Evolutionary conservation across 768 basidiomycete species (phyloP).

Genomic region (Podaxis sp.): DNA sequence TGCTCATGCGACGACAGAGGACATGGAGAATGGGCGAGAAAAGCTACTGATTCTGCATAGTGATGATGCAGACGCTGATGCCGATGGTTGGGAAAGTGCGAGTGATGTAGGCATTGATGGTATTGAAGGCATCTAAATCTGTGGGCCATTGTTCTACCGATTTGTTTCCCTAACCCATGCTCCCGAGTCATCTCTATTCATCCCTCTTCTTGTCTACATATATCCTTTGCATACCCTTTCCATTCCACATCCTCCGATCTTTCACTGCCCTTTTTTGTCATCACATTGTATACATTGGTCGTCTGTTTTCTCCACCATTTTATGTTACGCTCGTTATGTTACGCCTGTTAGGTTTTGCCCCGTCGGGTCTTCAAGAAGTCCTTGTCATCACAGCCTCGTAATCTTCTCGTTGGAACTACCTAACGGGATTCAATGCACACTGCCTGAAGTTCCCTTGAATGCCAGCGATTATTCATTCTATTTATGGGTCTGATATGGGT

Average conservation of each 20-base stretch:
- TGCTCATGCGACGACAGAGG: neutral
- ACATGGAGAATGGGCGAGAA: neutral
- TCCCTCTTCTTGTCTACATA: neutral
- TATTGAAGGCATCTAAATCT: neutral
- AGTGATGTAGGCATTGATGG: conserved; percentile 7
- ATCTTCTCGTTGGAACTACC: neutral
- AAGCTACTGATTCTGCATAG: neutral
- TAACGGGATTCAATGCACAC: no score
- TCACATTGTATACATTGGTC: no score
- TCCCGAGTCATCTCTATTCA: neutral
- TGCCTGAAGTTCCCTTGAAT: neutral
- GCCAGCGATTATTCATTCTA: neutral
- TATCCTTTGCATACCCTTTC: neutral
- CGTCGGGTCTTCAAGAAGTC: neutral
- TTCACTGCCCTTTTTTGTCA: neutral
- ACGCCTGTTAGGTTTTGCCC: neutral
- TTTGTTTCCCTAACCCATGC: neutral
- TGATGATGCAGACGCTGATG: conserved; percentile 7
- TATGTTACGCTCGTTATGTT: no score
- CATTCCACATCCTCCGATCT: neutral
- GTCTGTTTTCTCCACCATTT: no score
- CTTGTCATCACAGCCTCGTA: neutral
- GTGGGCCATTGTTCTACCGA: neutral
- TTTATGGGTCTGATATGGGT: neutral
- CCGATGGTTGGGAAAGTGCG: conserved; percentile 15